Evolutionary conservation across 257 asterid species (phyloP), one percentile per base, ranked within the genome.

Genomic region (Mitragyna speciosa): DNA sequence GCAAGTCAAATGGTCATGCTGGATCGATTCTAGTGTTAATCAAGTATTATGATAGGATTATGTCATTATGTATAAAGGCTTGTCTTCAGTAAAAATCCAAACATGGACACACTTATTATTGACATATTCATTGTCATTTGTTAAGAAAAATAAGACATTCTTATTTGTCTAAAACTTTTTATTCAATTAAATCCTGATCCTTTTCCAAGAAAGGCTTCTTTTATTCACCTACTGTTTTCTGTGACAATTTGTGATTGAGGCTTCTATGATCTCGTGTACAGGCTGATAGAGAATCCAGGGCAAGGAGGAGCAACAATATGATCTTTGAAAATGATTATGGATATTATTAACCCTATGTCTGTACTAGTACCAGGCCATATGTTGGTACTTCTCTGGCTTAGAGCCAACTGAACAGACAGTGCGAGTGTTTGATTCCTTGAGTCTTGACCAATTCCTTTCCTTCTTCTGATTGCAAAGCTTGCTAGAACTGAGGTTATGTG

Each of bases 221-320:
- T 61, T n/a, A 61, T 26, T 10, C 12, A 1, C 14, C 9, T 30
- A 15, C 10, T 63, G 33, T 3, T 24, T 26, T 73, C 8, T 6
- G 9, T 31, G 52, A 9, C 12, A 16, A 43, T 67, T 33, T 31
- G 54, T 80, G 36, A 22, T 6, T 7, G 61, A 72, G 6, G 67
- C 10, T 8, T 70, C 11, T 64, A 0, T 33, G 20, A 41, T 45
- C 76, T 43, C 9, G 7, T 67, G 17, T 78, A 80, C 83, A 92
- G 98, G 91, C 94, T 81, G 97, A 92, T 82, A 92, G 98, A 85
- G 98, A 91, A 83, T 68, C 93, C 81, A 90, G 97, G 85, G 83
- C 73, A 75, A 90, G 96, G 85, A 79, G 97, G 82, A 91, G 90
- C 88, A 90, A 85, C 90, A 88, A 91, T 84, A 82, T 89, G 78